Base-by-base conservation (phyloP, 1,284 basidiomycete genomes). In the Agroathelia rolfsii region DNA sequence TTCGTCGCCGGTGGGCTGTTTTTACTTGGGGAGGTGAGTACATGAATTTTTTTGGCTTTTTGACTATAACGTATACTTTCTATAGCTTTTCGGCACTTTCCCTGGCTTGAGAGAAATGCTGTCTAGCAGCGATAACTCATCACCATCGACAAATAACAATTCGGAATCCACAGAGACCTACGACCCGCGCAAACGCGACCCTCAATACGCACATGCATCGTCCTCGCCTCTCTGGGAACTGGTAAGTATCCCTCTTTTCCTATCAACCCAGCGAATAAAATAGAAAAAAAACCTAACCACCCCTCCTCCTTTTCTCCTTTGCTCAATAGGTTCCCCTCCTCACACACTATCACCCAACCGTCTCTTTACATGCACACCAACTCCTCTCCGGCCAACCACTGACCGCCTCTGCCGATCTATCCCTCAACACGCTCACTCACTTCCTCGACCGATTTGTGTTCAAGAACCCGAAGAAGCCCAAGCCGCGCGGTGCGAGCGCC, bases 391-490 rank as follows among this genome's bases (percentile, higher is more conserved):
- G 72, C 3, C 66, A 72, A 34, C 74, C 76, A 0, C 59, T 96
- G 20, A 87, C 85, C 0, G 82, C 86, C 12, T 81, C 75, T 5
- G 72, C 89, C 0, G 93, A 98, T 53, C 79, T 98, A 34, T 81
- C 85, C 7, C 76, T 92, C 37, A 92, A 96, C 63, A 94, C 92
- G 0, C 73, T 97, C 12, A 80, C 87, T 1, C 89, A 89, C 47
- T 94, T 95, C 69, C 67, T 94, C 20, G 90, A 94, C 49, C 64
- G 76, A 3, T 77, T 76, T 43, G 86, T 97, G 18, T 97, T 92
- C 66, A 88, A 92, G 52, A 97, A 97, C 54, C 84, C 93, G 2
- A 98, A 97, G 65, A 88, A 93, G 58, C n/a, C n/a, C 0, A 76
- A 70, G 27, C 59, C 74, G 3, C 84, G 81, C 43, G 85, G 90